These are phyloP conservation scores for Cucurbita ficifolia DNA, from an alignment of 306 rosid genomes.

Conservation along the genomic window DNA sequence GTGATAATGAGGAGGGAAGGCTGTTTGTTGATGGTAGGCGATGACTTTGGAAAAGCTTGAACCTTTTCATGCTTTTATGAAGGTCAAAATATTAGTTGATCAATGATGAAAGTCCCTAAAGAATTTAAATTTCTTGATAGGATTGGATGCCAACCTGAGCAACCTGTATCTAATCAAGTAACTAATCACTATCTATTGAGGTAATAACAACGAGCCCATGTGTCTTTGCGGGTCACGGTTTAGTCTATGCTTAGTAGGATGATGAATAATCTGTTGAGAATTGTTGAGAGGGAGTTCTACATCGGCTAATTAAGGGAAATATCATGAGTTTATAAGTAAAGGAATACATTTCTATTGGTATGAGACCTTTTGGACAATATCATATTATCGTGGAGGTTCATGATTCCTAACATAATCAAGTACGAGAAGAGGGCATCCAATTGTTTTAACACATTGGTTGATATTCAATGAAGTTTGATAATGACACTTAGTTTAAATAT, in stretches of 20 bases:
- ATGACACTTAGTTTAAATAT: neutral
- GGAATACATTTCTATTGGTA: too few species aligned
- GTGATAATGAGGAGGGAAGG: neutral
- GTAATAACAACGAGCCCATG: neutral
- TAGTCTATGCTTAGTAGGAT: neutral
- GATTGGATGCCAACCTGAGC: slow-evolving; percentile 9
- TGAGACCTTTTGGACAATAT: too few species aligned
- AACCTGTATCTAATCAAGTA: neutral
- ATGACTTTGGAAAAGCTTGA: neutral
- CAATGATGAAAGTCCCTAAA: neutral
- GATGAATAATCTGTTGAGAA: too few species aligned
- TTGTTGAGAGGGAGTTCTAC: too few species aligned
- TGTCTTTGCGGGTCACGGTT: neutral
- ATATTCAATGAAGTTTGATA: neutral
- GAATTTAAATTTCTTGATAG: neutral
- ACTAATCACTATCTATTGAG: neutral
- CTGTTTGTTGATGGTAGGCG: slow-evolving; percentile 1
- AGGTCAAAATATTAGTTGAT: slow-evolving; percentile 5
- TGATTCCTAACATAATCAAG: neutral
- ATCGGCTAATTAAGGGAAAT: too few species aligned
- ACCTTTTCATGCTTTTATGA: neutral
- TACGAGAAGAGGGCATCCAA: neutral
- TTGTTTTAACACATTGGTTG: neutral
- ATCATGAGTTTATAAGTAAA: too few species aligned
- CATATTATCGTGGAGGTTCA: too few species aligned